These are phyloP conservation scores for Annona cherimola DNA, from an alignment of 164 flowering plant genomes.

Conservation along the genomic window DNA sequence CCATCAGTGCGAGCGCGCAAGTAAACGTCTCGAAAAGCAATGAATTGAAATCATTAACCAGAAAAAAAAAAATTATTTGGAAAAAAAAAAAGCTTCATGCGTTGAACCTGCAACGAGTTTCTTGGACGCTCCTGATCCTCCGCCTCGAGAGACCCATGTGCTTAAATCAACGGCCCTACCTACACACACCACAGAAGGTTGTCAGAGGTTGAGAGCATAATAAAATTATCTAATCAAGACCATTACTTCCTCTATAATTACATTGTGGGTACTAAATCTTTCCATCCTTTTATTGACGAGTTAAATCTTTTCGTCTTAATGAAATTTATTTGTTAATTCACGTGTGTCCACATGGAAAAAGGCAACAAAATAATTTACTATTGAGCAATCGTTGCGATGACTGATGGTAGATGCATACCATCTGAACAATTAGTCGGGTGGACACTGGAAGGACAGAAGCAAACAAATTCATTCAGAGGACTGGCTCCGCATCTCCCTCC, in stretches of 20 bases:
- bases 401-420: background rate
- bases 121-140: conserved; percentile 4
- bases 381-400: too few relatives aligned
- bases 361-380: too few relatives aligned
- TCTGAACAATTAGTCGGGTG: conserved; percentile 1
- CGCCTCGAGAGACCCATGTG: background rate
- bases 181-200: background rate
- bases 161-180: background rate
- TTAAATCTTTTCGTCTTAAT: too few relatives aligned
- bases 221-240: too few relatives aligned
- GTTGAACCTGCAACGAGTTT: background rate
- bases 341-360: too few relatives aligned
- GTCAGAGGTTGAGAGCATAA: background rate
- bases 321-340: too few relatives aligned
- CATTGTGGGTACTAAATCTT: too few relatives aligned
- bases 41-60: background rate
- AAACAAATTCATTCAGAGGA: background rate
- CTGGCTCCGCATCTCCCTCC: conserved; percentile 9
- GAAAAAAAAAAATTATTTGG: background rate
- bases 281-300: too few relatives aligned
- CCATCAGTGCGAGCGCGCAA: background rate
- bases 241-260: too few relatives aligned
- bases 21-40: background rate
- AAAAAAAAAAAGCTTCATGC: background rate
- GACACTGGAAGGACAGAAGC: conserved; percentile 2